Base-by-base conservation (phyloP, 2,329 filamentous ascomycete genomes). In the Domatiomyces catenatus region DNA sequence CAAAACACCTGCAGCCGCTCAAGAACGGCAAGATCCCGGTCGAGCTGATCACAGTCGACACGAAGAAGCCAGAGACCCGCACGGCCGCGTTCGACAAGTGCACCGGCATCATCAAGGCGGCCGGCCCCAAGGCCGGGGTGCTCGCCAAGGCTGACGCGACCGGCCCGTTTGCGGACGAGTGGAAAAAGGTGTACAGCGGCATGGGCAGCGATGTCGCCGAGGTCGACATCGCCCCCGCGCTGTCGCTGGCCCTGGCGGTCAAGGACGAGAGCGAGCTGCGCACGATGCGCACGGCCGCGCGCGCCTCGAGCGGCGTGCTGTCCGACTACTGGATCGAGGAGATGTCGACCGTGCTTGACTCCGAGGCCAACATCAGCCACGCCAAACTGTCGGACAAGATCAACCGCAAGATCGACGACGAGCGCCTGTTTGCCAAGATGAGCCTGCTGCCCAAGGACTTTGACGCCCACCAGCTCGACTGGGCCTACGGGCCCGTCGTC, bases 261-360 rank as follows among this genome's bases (percentile, higher is more conserved):
- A 98, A 98, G 69, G 92, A 96, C 64, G 89, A 95, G 67, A 84
- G 83, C 62, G 92, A 98, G 69, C 74, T 98, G 76, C 86, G 90
- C 58, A 83, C 86, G 8, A 95, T 98, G 76, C 83, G 93, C 63
- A 93, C 90, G 59, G 88, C 90, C 3, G 92, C 92, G 50, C 85
- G 92, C 64, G 90, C 92, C 46, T 95, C 89, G 60, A 90, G 93
- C 58, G 89, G 88, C 52, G 74, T 96, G 53, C 93, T 96, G 82
- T 87, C 87, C 48, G 87, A 90, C 53, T 98, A 92, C 68, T 96
- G 96, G 66, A 82, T 98, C 58, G 92, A 98, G 64, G 89, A 95
- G 66, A 96, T 98, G 89, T 94, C 90, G 48, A 84, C 85, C 60
- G 84, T 96, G 48, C 79, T 98, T 53, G 92, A 98, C 63, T 84